Evolutionary conservation across 768 basidiomycete species (phyloP).

Genomic region (Nevesoporus exiguus): DNA sequence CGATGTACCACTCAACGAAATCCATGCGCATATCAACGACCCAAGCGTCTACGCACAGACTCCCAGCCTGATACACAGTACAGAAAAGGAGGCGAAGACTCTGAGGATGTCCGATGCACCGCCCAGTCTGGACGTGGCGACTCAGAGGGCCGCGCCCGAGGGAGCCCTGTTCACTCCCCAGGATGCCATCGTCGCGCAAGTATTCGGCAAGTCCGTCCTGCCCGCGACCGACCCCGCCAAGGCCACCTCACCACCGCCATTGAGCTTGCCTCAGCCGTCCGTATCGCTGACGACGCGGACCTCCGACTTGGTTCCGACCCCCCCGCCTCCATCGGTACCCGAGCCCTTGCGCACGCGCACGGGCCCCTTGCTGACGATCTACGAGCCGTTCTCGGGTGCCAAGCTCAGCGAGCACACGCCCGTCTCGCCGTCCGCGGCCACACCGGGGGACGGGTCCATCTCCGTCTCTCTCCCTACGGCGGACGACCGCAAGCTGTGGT

Average conservation of each 20-base stretch:
- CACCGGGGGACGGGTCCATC: conserved; percentile 1
- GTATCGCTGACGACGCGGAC: conserved; percentile 8
- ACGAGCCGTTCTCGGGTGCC: conserved; percentile 34
- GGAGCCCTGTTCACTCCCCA: conserved; percentile 49
- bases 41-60: conserved; percentile 21
- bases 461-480: conserved; percentile 5
- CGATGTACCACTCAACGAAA: conserved; percentile 20
- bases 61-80: conserved; percentile 16
- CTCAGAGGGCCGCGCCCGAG: neutral
- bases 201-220: conserved; percentile 13
- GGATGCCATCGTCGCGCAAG: conserved; percentile 56
- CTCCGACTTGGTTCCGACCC: conserved; percentile 13
- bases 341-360: neutral
- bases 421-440: conserved; percentile 3
- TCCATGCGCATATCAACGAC: conserved; percentile 25
- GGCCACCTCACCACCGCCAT: neutral
- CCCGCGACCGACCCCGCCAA: neutral
- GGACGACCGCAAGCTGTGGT: conserved; percentile 58
- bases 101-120: conserved; percentile 9
- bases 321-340: conserved; percentile 4
- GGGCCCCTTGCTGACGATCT: conserved; percentile 20
- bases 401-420: conserved; percentile 22
- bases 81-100: conserved; percentile 9
- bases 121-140: conserved; percentile 4
- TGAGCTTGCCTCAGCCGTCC: conserved; percentile 10